A percentile compares a stretch with the other conserved stretches of the same genome.
Conservation (phyloP, 2,329 filamentous ascomycete species). For the Phialophora verrucosa region DNA sequence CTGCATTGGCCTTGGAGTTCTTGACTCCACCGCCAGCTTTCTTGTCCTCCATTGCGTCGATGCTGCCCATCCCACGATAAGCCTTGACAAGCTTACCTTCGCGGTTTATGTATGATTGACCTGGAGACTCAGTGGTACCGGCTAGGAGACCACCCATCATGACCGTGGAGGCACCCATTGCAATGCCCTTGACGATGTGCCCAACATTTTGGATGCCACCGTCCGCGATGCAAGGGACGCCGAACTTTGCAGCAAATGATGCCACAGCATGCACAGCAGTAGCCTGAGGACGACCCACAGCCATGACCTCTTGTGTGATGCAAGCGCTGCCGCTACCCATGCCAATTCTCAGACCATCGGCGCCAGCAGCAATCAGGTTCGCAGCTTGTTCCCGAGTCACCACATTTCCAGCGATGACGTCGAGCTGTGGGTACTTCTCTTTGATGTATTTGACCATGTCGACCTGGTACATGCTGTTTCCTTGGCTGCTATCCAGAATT, state of each 20-base stretch:
- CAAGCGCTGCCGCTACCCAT: conserved; percentile 99
- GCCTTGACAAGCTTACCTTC: conserved; percentile 99
- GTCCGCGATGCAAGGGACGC: conserved; percentile 96
- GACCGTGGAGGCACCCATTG: conserved; percentile 90
- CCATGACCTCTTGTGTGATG: conserved; percentile 99
- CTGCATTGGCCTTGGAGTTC: conserved; percentile 77
- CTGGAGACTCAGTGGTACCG: conserved; percentile 95
- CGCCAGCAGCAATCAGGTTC: conserved; percentile 86
- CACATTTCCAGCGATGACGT: conserved; percentile 98
- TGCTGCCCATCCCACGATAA: conserved; percentile 98
- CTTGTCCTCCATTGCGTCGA: conserved; percentile 99
- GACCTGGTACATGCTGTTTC: conserved; percentile 98
- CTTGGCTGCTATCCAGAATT: conserved; percentile 93
- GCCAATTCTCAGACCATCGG: conserved; percentile 94
- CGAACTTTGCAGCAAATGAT: conserved; percentile 87
- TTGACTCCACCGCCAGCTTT: conserved; percentile 78
- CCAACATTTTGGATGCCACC: conserved; percentile 98
- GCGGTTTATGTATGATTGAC: conserved; percentile 92
- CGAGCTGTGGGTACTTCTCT: conserved; percentile 78
- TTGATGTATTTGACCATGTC: conserved; percentile 99
- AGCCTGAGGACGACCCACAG: conserved; percentile 93
- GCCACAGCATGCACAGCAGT: conserved; percentile 90
- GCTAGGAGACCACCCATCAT: conserved; percentile 99
- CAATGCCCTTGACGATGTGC: conserved; percentile 97
- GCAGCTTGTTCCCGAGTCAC: conserved; percentile 97